Percentiles rank a stretch among this genome's conserved stretches.
These are phyloP conservation scores for Aureobasidium pullulans DNA, from an alignment of 2,329 filamentous ascomycete genomes.

Conservation along the genomic window DNA sequence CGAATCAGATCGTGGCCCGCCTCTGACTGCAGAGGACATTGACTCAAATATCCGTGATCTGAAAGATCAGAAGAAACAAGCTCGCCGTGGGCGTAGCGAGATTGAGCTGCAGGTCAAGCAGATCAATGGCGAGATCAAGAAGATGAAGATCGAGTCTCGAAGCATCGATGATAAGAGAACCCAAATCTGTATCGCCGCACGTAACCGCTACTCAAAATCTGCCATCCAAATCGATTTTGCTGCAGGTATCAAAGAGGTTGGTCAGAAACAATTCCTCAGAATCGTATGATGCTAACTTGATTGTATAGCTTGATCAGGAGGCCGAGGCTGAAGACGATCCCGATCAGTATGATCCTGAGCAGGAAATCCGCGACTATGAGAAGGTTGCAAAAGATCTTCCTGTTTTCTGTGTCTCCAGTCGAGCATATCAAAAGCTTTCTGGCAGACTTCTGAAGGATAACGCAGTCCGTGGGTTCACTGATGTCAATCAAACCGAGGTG, in stretches of 20 bases:
- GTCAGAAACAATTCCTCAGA: background rate
- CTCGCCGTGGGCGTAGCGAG: slow-evolving; percentile 19
- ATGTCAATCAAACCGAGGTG: slow-evolving; percentile 45
- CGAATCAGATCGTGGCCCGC: slow-evolving; percentile 16
- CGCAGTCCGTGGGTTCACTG: slow-evolving; percentile 45
- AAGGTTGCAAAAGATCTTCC: slow-evolving; percentile 48
- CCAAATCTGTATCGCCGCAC: slow-evolving; percentile 43
- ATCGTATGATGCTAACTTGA: background rate
- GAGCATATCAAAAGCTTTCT: slow-evolving; percentile 56
- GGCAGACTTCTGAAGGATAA: slow-evolving; percentile 48
- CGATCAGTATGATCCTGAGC: slow-evolving; percentile 46
- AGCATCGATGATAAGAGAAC: slow-evolving; percentile 30
- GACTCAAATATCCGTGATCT: slow-evolving; percentile 38
- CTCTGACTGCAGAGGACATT: slow-evolving; percentile 36
- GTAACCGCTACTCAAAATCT: slow-evolving; percentile 49
- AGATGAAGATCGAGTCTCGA: slow-evolving; percentile 25
- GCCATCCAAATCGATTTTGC: slow-evolving; percentile 55
- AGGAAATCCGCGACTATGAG: slow-evolving; percentile 52
- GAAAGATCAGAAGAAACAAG: slow-evolving; percentile 35
- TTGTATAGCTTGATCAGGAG: slow-evolving; percentile 46
- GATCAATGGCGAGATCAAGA: slow-evolving; percentile 24
- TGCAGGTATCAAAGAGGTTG: slow-evolving; percentile 46
- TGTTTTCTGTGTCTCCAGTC: slow-evolving; percentile 58
- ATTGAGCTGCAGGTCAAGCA: slow-evolving; percentile 27
- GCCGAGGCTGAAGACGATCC: slow-evolving; percentile 46